phyloP scores from a whole-genome alignment of 805 yeast genomes.

The Lipomyces yamadae region DNA sequence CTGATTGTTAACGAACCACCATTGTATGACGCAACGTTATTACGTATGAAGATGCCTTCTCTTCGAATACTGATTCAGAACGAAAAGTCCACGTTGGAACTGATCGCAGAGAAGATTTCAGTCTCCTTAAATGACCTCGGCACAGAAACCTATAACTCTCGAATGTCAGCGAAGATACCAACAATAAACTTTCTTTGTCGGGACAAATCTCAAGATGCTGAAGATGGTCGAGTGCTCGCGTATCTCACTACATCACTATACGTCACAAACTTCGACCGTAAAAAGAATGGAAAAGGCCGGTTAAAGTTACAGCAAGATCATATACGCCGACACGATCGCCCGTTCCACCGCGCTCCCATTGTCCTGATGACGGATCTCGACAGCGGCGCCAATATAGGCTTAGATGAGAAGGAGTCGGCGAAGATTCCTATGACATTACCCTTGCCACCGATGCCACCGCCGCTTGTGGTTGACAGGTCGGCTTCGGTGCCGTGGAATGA shows the following conservation, averaged over 20 bases:
- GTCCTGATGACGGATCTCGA: constrained; percentile 49
- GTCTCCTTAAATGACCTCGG: constrained; percentile 70
- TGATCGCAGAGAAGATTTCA: constrained; percentile 41
- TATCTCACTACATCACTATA: constrained; percentile 62
- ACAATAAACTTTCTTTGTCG: constrained; percentile 47
- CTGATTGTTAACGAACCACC: constrained; percentile 60
- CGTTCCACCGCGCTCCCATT: constrained; percentile 80
- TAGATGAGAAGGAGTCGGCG: constrained; percentile 50
- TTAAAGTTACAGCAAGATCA: constrained; percentile 65
- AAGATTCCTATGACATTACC: constrained; percentile 44
- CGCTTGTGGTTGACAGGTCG: constrained; percentile 11
- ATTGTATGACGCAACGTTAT: constrained; percentile 70
- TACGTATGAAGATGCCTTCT: constrained; percentile 60
- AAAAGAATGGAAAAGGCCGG: constrained; percentile 53
- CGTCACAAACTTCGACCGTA: constrained; percentile 62
- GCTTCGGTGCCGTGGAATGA: background rate
- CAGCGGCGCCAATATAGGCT: background rate
- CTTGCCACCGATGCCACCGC: constrained; percentile 28
- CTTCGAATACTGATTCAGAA: constrained; percentile 52
- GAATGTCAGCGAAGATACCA: constrained; percentile 58
- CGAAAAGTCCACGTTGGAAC: constrained; percentile 41
- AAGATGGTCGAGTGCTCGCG: constrained; percentile 43
- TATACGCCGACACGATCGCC: constrained; percentile 73
- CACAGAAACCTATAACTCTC: constrained; percentile 64
- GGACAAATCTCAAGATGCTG: constrained; percentile 7